Evolutionary conservation across 768 basidiomycete genomes (phyloP).

Genomic region (Arthromyces matolae): DNA sequence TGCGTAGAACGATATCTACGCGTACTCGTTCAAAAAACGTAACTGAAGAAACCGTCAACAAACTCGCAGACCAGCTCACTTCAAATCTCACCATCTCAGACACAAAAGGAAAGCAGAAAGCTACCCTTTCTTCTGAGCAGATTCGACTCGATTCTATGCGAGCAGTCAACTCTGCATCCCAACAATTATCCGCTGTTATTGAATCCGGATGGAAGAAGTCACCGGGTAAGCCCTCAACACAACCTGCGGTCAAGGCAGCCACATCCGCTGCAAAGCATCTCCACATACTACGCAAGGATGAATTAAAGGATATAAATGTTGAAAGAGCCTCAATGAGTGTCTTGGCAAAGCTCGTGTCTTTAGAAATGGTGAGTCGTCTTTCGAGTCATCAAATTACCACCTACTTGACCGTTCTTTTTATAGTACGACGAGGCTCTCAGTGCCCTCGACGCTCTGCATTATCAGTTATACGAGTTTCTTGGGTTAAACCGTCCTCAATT

Average conservation of each 20-base stretch:
- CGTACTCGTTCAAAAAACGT: background rate
- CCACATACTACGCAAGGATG: conserved; percentile 39
- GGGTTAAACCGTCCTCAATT: conserved; percentile 11
- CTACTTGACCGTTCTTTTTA: background rate
- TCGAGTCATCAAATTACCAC: background rate
- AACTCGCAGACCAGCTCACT: conserved; percentile 27
- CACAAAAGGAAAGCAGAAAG: conserved; percentile 30
- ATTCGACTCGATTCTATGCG: conserved; percentile 52
- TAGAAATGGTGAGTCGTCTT: conserved; percentile 62
- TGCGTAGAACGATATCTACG: background rate
- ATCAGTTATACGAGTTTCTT: conserved; percentile 36
- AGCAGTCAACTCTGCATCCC: conserved; percentile 58
- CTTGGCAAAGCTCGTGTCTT: conserved; percentile 57
- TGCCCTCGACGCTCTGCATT: conserved; percentile 44
- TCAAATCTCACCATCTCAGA: conserved; percentile 26
- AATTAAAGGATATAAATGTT: conserved; percentile 53
- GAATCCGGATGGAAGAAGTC: conserved; percentile 61
- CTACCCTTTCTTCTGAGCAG: conserved; percentile 29
- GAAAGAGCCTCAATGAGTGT: conserved; percentile 72
- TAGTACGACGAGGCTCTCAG: conserved; percentile 53
- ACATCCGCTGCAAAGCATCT: conserved; percentile 44
- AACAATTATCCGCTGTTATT: conserved; percentile 46
- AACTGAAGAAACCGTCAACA: conserved; percentile 15
- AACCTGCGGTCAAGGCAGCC: conserved; percentile 30
- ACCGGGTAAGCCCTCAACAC: conserved; percentile 25